These are phyloP conservation scores for Colletotrichum sp. DNA, from an alignment of 2,329 filamentous ascomycete genomes.

Conservation along the genomic window DNA sequence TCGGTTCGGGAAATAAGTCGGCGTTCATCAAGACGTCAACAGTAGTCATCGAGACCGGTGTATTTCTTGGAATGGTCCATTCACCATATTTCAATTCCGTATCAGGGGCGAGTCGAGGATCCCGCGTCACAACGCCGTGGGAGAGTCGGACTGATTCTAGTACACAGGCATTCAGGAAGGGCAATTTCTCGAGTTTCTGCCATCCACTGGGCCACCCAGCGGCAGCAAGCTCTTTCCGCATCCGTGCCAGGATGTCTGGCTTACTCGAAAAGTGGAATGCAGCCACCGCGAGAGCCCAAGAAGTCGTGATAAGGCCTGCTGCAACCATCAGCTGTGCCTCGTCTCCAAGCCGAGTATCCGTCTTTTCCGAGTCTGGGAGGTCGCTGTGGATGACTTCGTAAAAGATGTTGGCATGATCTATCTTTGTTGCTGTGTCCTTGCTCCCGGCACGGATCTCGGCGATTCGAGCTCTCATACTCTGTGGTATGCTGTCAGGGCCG, in stretches of 20 bases:
- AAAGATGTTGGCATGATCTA: constrained; percentile 32
- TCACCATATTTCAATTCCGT: constrained; percentile 30
- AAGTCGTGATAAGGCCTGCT: constrained; percentile 44
- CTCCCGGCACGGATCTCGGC: constrained; percentile 3
- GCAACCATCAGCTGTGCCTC: constrained; percentile 36
- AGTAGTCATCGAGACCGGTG: constrained; percentile 42
- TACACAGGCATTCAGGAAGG: constrained; percentile 43
- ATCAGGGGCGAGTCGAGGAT: constrained; percentile 33
- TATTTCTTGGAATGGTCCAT: constrained; percentile 33
- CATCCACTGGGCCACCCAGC: constrained; percentile 11
- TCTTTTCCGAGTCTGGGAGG: constrained; percentile 39
- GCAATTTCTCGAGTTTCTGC: constrained; percentile 34
- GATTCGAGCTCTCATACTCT: constrained; percentile 1
- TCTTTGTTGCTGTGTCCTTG: background rate
- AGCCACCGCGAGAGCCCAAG: constrained; percentile 36
- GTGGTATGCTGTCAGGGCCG: background rate
- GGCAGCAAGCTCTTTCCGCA: constrained; percentile 38
- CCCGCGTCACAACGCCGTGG: constrained; percentile 37
- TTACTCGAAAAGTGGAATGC: constrained; percentile 41
- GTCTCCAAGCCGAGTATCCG: constrained; percentile 30
- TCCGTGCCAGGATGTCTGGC: constrained; percentile 28
- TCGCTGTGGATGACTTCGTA: constrained; percentile 31
- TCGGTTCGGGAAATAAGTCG: constrained; percentile 25
- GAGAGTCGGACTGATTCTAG: constrained; percentile 44
- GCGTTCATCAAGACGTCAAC: constrained; percentile 30